These are phyloP conservation scores for Coemansia sp. DNA, from an alignment of 192 early-diverging fungal species.

Conservation along the genomic window DNA sequence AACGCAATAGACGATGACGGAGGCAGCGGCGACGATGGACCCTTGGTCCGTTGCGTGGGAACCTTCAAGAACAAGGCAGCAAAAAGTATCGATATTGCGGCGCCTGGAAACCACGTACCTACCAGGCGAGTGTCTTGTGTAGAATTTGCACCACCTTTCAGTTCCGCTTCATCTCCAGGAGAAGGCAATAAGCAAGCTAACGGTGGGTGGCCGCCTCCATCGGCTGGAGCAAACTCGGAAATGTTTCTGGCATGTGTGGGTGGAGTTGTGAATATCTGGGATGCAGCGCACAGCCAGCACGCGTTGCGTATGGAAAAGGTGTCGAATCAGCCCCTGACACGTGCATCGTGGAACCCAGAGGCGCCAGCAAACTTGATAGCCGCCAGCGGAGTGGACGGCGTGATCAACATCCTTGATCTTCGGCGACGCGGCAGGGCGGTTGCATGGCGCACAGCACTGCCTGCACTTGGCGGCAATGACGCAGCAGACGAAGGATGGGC, in stretches of 20 bases:
- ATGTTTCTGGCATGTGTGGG: slow-evolving; percentile 50
- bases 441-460: slow-evolving; percentile 57
- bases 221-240: slow-evolving; percentile 15
- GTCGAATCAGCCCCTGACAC: slow-evolving; percentile 37
- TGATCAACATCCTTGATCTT: slow-evolving; percentile 42
- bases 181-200: background rate
- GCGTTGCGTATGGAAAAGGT: slow-evolving; percentile 44
- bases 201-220: slow-evolving; percentile 24
- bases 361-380: slow-evolving; percentile 44
- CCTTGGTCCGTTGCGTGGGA: slow-evolving; percentile 45
- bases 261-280: slow-evolving; percentile 54
- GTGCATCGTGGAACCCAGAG: slow-evolving; percentile 46
- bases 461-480: background rate
- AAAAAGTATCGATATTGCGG: slow-evolving; percentile 50
- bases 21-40: slow-evolving; percentile 17
- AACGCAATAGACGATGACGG: background rate
- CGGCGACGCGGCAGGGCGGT: slow-evolving; percentile 49
- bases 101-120: slow-evolving; percentile 47
- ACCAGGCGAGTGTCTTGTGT: slow-evolving; percentile 45
- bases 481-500: slow-evolving; percentile 15
- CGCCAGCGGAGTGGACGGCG: slow-evolving; percentile 36
- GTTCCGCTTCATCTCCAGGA: background rate
- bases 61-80: slow-evolving; percentile 56
- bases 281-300: slow-evolving; percentile 35
- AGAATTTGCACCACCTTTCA: slow-evolving; percentile 52